Evolutionary conservation across 2,329 filamentous ascomycete genomes (phyloP).

Genomic region (Penicillium sp.): DNA sequence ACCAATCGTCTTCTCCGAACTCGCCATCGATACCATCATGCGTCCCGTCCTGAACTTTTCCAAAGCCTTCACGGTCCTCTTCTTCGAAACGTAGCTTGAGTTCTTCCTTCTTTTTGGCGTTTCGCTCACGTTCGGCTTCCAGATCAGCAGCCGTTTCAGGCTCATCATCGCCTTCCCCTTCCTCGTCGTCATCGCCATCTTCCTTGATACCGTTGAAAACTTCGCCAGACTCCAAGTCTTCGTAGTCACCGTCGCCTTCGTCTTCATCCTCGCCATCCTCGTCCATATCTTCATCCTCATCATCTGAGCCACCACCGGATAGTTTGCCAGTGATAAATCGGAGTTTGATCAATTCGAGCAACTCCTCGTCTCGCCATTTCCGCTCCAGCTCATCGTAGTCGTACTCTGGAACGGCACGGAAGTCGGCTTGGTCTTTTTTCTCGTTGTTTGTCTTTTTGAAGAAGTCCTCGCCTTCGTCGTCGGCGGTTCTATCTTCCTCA

Average conservation of each 20-base stretch:
- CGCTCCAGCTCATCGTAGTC: conserved; percentile 77
- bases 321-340: conserved; percentile 73
- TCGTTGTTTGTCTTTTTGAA: conserved; percentile 57
- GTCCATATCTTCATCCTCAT: conserved; percentile 51
- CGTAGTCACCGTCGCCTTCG: conserved; percentile 77
- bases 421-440: conserved; percentile 58
- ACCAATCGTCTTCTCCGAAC: conserved; percentile 98
- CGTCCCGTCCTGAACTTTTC: conserved; percentile 77
- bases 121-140: conserved; percentile 86
- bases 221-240: conserved; percentile 80
- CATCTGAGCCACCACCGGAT: conserved; percentile 55
- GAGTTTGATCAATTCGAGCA: conserved; percentile 69
- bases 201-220: conserved; percentile 41
- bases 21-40: conserved; percentile 66
- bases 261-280: conserved; percentile 57
- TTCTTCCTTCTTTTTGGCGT: conserved; percentile 90
- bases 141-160: conserved; percentile 51
- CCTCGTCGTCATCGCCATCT: conserved; percentile 35
- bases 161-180: conserved; percentile 59
- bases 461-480: conserved; percentile 66
- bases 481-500: conserved; percentile 52
- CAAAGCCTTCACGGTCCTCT: conserved; percentile 92
- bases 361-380: conserved; percentile 81
- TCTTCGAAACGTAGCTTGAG: conserved; percentile 93
- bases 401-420: conserved; percentile 73